Evolutionary conservation across 345 rosid species (phyloP), one percentile per base, ranked within the genome.

Genomic region (Citrus unshiu): DNA sequence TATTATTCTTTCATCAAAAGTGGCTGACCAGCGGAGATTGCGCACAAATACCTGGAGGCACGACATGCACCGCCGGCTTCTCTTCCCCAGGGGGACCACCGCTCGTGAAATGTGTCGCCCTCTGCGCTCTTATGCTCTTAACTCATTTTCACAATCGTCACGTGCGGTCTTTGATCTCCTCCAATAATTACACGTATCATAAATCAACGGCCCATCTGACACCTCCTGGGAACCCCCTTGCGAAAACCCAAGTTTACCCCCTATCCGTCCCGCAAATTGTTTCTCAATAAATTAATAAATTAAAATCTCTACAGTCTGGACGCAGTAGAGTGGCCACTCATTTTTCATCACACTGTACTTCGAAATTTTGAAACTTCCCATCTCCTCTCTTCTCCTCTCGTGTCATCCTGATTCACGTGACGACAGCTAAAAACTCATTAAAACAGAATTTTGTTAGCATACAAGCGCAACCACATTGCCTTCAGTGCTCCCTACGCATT

Each of bases 31-130:
- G 40, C 66, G 65, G 46, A 34, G 77, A 77, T 35, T 73, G 71
- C 71, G 81, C 57, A 7, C 18, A 72, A 43, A 56, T 77, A 67
- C 49, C 27, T 46, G 74, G 68, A 21, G 18, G 46, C 75, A 68
- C 78, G 39, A 67, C 78, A 6, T 27, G 63, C 30, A 58, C 74
- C 46, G 72, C 81, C 81, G 77, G 77, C 74, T 5, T 16, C 18
- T 0, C 51, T 0, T 0, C 5, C 13, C 18, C 18, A 0, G 51
- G 51, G 16, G 51, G 18, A 46, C 16, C 51, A 13, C 1, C 51
- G 51, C 18, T 46, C 51, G 18, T 13, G 21, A 63, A 77, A 75
- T 74, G 60, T 76, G 77, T 57, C 69, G 8, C 6, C n/a, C n/a
- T 65, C 46, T 9, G 25, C n/a, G 4, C 5, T 7, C 34, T 7